Conservation (phyloP, 257 asterid species). For the Forsythia suspensa region DNA sequence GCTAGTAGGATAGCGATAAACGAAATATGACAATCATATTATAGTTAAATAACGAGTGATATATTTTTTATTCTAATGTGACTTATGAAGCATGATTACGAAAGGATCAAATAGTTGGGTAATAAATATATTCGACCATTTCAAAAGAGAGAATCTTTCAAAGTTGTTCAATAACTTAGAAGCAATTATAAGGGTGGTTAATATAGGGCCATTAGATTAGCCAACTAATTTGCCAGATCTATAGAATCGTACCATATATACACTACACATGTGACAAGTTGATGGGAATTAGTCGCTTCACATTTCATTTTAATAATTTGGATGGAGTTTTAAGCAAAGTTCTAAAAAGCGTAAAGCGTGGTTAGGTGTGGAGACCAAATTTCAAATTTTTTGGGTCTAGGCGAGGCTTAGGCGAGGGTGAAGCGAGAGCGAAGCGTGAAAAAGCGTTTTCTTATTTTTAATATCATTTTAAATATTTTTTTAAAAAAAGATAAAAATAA, state of each 20-base stretch:
- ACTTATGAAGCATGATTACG: background rate
- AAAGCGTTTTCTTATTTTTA: too few species aligned
- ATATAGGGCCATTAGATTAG: background rate
- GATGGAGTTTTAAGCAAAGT: too few species aligned
- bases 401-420: too few species aligned
- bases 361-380: too few species aligned
- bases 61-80: background rate
- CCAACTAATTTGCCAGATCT: too few species aligned
- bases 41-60: background rate
- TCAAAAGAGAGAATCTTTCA: background rate
- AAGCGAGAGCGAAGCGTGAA: too few species aligned
- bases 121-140: background rate
- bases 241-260: too few species aligned
- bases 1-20: background rate
- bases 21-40: background rate
- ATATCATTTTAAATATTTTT: too few species aligned
- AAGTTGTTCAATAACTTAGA: background rate
- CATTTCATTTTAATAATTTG: background rate
- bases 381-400: too few species aligned
- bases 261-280: background rate
- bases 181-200: background rate
- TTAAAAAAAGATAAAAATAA: too few species aligned
- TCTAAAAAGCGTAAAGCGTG: too few species aligned
- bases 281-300: background rate
- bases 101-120: background rate